Base-by-base conservation (phyloP, 306 rosid genomes). In the Leucaena leucocephala region DNA sequence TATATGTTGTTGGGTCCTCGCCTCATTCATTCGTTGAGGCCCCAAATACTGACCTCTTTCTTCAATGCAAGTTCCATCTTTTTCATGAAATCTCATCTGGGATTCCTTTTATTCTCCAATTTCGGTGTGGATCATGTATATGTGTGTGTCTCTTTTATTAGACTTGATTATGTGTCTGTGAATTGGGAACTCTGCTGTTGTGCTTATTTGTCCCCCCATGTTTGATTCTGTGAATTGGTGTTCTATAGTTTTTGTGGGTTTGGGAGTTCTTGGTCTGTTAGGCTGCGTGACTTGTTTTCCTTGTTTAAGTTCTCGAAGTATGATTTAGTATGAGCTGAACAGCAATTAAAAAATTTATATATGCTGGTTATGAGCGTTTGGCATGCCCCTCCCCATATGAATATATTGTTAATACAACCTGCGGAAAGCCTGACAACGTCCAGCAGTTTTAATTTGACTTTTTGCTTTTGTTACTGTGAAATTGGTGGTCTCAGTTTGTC, bases 11-110 rank as follows among this genome's bases (percentile, higher is more conserved):
- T 83, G 77, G 68, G 82, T 83, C 88, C 79, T 75, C 89, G 96
- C 78, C 74, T 88, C 71, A 50, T 90, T 82, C 88, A 85, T 66
- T 49, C 91, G 42, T 61, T 90, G 4, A 57, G 82, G 50, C 83
- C 93, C 59, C 91, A 74, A 79, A 33, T 82, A 84, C 74, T 86
- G 68, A 66, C 94, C 75, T 84, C 97, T 7, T 40, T 86, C 27
- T 69, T 89, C 86, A 74, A 8, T 71, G 98, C 88, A 88, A 89
- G 91, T 78, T 59, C 50, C 82, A 16, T 39, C 14, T 45, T 57
- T 39, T 64, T 68, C n/a, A 5, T 17, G 33, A 50, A 61, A 61
- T 71, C 76, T 76, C 68, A 67, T 76, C 67, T 72, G 64, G 82
- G 72, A n/a, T n/a, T n/a, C n/a, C 78, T 72, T 57, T 9, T 38